These are phyloP conservation scores for Colletotrichum melonis DNA, from an alignment of 2,329 filamentous ascomycete species.

Conservation along the genomic window DNA sequence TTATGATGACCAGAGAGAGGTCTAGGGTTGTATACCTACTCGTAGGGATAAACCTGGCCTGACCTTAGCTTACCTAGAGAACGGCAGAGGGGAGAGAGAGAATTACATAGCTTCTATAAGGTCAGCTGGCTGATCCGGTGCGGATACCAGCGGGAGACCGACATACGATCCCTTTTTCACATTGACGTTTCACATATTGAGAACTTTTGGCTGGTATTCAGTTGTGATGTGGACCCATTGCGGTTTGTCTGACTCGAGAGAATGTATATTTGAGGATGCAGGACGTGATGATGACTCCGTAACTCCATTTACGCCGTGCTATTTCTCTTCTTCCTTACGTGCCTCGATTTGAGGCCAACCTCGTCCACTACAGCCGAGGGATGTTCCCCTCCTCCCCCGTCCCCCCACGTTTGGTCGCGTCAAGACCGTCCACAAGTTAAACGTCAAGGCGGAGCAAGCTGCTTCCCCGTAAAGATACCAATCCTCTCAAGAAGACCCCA, in stretches of 20 bases:
- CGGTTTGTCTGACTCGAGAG: too few species aligned
- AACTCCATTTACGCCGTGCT: neutral
- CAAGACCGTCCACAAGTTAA: neutral
- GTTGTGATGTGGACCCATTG: neutral
- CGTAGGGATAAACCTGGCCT: too few species aligned
- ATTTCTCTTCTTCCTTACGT: neutral
- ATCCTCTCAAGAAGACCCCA: neutral
- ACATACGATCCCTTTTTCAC: neutral
- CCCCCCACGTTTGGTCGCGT: too few species aligned
- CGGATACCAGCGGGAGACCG: constrained; percentile 21
- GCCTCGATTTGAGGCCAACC: too few species aligned
- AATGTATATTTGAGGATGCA: neutral
- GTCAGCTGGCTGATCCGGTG: constrained; percentile 37
- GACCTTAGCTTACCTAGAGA: constrained; percentile 16
- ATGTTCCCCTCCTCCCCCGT: too few species aligned
- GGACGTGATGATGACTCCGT: neutral
- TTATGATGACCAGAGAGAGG: constrained; percentile 13
- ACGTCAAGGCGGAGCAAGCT: neutral
- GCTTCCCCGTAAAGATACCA: neutral
- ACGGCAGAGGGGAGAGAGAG: neutral
- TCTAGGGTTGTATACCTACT: too few species aligned
- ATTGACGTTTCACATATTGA: neutral
- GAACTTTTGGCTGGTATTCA: neutral
- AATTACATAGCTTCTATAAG: constrained; percentile 25
- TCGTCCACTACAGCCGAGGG: too few species aligned